Conservation (phyloP, 305 asterid genomes). For the Lippia alba region DNA sequence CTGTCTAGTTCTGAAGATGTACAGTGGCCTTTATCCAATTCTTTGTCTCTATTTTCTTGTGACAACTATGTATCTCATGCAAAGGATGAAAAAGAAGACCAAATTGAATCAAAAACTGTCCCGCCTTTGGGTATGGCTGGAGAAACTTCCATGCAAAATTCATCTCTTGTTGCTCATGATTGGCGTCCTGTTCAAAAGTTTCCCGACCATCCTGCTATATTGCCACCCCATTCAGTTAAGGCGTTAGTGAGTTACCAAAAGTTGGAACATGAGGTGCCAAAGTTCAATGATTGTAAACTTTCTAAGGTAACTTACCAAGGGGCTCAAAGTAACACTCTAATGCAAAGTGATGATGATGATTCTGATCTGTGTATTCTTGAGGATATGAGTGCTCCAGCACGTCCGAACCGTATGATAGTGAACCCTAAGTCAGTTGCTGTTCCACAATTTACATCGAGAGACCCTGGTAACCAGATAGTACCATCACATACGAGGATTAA, state of each 20-base stretch:
- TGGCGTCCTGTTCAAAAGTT: constrained; percentile 37
- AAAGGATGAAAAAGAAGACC: constrained; percentile 44
- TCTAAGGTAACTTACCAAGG: constrained; percentile 48
- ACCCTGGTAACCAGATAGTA: constrained; percentile 43
- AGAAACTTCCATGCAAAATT: constrained; percentile 37
- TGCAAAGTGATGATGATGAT: constrained; percentile 59
- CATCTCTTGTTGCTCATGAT: constrained; percentile 42
- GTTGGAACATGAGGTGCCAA: constrained; percentile 45
- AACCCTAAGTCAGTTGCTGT: constrained; percentile 48
- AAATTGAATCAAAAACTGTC: constrained; percentile 40
- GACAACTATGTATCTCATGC: constrained; percentile 35
- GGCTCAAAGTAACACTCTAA: constrained; percentile 43
- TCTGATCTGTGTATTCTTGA: constrained; percentile 83
- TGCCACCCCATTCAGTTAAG: constrained; percentile 42
- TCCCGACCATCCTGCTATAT: constrained; percentile 39
- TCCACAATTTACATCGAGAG: constrained; percentile 50
- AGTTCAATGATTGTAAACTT: constrained; percentile 32
- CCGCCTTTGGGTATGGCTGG: constrained; percentile 42
- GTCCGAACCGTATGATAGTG: constrained; percentile 38
- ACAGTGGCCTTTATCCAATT: constrained; percentile 31
- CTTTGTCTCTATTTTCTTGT: constrained; percentile 33
- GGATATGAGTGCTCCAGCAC: constrained; percentile 82
- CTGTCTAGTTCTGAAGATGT: constrained; percentile 34
- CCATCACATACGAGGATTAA: constrained; percentile 56
- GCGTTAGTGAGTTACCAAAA: constrained; percentile 37